Percentiles rank a stretch among this genome's conserved stretches.
Conservation (phyloP, 768 basidiomycete genomes). For the Strobilomyces confusus region DNA sequence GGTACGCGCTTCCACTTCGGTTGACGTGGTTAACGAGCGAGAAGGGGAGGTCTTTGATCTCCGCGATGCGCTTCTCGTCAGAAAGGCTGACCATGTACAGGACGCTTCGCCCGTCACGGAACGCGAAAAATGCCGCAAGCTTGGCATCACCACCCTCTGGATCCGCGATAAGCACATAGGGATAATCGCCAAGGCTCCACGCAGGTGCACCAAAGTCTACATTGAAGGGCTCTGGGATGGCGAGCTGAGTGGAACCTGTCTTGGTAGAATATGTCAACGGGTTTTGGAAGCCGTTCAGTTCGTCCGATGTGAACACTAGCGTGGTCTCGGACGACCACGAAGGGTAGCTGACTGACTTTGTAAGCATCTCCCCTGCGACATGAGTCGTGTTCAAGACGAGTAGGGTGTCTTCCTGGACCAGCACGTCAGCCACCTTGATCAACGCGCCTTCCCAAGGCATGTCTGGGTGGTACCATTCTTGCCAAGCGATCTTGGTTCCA, state of each 20-base stretch:
- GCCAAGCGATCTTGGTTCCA: constrained; percentile 56
- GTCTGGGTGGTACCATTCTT: constrained; percentile 65
- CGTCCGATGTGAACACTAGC: constrained; percentile 63
- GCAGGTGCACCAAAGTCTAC: constrained; percentile 57
- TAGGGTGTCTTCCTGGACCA: constrained; percentile 22
- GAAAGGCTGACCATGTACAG: constrained; percentile 32
- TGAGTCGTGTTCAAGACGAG: constrained; percentile 37
- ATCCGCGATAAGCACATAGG: constrained; percentile 43
- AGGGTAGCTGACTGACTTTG: constrained; percentile 56
- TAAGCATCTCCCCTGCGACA: constrained; percentile 49
- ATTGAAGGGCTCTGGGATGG: constrained; percentile 36
- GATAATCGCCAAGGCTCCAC: constrained; percentile 51
- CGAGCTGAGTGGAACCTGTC: constrained; percentile 27
- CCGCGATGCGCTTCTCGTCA: constrained; percentile 20
- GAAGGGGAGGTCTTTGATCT: constrained; percentile 33
- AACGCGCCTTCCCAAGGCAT: constrained; percentile 71
- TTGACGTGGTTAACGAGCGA: constrained; percentile 26
- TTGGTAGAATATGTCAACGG: constrained; percentile 52
- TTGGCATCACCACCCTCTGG: constrained; percentile 17
- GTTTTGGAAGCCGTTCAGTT: constrained; percentile 57
- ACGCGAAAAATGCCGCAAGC: constrained; percentile 28
- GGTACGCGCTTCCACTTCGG: constrained; percentile 16
- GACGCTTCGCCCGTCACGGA: constrained; percentile 32
- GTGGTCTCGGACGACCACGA: constrained; percentile 53
- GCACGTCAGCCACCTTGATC: constrained; percentile 51